These are phyloP conservation scores for Lichtheimia ornata DNA, from an alignment of 371 early-diverging fungal species.

Conservation along the genomic window DNA sequence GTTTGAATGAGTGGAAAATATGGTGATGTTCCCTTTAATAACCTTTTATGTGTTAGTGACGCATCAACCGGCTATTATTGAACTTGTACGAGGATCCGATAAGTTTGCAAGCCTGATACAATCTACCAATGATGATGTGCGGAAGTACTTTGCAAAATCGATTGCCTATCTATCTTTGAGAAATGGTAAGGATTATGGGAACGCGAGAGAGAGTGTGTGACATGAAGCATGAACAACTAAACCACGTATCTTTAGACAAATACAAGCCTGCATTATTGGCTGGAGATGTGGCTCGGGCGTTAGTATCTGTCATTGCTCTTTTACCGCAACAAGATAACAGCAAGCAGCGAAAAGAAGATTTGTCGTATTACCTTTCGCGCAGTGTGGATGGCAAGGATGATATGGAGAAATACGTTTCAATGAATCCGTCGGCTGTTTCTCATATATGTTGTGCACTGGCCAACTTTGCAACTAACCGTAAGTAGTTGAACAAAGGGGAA, in stretches of 20 bases:
- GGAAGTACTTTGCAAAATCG: conserved; percentile 61
- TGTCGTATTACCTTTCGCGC: conserved; percentile 9
- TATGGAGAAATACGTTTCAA: not conserved
- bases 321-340: conserved; percentile 21
- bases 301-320: conserved; percentile 37
- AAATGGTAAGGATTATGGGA: conserved; percentile 39
- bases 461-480: conserved; percentile 63
- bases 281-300: conserved; percentile 49
- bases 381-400: not conserved
- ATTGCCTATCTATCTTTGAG: conserved; percentile 61
- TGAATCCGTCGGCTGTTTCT: conserved; percentile 46
- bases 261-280: conserved; percentile 54
- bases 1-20: not conserved
- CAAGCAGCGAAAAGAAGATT: conserved; percentile 16
- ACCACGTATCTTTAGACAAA: conserved; percentile 31
- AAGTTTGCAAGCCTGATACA: conserved; percentile 34
- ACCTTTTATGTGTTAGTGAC: conserved; percentile 14
- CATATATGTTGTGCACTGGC: conserved; percentile 66
- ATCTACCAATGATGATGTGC: conserved; percentile 38
- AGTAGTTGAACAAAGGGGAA: conserved; percentile 2
- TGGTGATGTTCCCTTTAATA: conserved; percentile 11
- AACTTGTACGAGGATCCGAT: conserved; percentile 28
- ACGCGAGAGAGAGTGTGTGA: not conserved
- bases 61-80: conserved; percentile 44
- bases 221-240: not conserved